Percentiles rank a stretch among this genome's conserved stretches.
phyloP scores from a whole-genome alignment of 148 eudicot species.

The Talinum fruticosum region DNA sequence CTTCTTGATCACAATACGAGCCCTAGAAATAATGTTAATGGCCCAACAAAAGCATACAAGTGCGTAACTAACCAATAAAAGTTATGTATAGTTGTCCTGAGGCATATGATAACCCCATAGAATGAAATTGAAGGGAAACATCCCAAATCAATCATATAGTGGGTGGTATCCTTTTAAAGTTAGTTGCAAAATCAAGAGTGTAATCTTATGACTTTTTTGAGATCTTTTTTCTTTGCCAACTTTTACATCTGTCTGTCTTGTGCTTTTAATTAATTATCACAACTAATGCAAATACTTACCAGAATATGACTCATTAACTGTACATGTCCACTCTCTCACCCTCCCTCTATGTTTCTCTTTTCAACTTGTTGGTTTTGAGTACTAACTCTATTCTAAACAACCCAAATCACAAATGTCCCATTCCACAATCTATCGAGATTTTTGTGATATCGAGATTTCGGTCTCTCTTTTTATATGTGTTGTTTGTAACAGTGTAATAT shows the following conservation, averaged over 20 bases:
- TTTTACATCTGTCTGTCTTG: constrained; percentile 17
- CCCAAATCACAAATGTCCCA: constrained; percentile 28
- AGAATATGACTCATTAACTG: constrained; percentile 35
- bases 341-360: constrained; percentile 4
- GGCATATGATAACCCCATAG: constrained; percentile 16
- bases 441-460: not conserved
- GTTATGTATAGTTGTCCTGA: not conserved
- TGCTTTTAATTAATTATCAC: constrained; percentile 25
- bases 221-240: not conserved
- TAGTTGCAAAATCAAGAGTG: constrained; percentile 14
- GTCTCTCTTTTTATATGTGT: not conserved
- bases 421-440: constrained; percentile 20
- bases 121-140: constrained; percentile 28
- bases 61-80: too few relatives aligned
- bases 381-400: constrained; percentile 5
- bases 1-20: not conserved
- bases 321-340: constrained; percentile 17
- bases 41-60: constrained; percentile 19
- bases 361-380: constrained; percentile 16
- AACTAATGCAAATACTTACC: constrained; percentile 18
- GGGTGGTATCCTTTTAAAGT: constrained; percentile 22
- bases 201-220: constrained; percentile 20
- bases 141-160: constrained; percentile 22
- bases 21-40: constrained; percentile 2
- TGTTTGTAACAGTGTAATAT: not conserved